Evolutionary conservation across 2,329 filamentous ascomycete genomes (phyloP).

Genomic region (Scedosporium dehoogii): DNA sequence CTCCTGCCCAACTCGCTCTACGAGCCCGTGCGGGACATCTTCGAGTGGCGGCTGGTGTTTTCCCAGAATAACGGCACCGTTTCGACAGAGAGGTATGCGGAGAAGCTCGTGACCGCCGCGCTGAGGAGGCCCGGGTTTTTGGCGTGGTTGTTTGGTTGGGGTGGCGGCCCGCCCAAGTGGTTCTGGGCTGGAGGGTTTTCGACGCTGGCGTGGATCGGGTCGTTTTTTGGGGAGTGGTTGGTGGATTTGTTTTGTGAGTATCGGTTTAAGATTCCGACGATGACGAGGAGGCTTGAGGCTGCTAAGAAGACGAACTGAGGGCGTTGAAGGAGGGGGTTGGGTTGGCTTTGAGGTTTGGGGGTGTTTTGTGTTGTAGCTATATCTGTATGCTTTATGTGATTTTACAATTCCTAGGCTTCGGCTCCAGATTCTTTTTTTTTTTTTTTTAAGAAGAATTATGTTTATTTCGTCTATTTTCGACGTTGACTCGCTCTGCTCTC

Average conservation of each 20-base stretch:
- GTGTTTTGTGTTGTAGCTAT: no score
- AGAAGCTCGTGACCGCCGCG: slow-evolving; percentile 30
- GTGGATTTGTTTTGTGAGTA: slow-evolving; percentile 19
- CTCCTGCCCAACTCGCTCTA: slow-evolving; percentile 39
- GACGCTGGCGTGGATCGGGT: slow-evolving; percentile 18
- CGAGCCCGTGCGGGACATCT: slow-evolving; percentile 32
- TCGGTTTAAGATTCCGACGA: slow-evolving; percentile 10
- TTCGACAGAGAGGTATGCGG: slow-evolving; percentile 31
- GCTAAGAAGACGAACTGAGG: slow-evolving; percentile 16
- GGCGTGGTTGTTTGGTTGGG: slow-evolving; percentile 21
- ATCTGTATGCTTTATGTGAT: no score
- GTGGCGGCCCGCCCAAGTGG: slow-evolving; percentile 24
- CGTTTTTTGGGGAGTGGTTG: slow-evolving; percentile 19
- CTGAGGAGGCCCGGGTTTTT: slow-evolving; percentile 22
- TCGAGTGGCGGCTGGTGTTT: slow-evolving; percentile 34
- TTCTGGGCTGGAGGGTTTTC: slow-evolving; percentile 24
- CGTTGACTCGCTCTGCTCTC: no score
- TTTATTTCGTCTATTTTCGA: no score
- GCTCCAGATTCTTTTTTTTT: no score
- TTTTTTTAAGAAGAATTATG: no score
- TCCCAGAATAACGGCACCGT: slow-evolving; percentile 30
- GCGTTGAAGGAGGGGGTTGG: not conserved
- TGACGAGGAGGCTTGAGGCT: slow-evolving; percentile 15
- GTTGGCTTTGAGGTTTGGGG: not conserved
- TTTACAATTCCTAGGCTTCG: no score